Percentiles rank a stretch among this genome's conserved stretches.
Conservation (phyloP, 306 rosid species). For the Pyrus pyrifolia region DNA sequence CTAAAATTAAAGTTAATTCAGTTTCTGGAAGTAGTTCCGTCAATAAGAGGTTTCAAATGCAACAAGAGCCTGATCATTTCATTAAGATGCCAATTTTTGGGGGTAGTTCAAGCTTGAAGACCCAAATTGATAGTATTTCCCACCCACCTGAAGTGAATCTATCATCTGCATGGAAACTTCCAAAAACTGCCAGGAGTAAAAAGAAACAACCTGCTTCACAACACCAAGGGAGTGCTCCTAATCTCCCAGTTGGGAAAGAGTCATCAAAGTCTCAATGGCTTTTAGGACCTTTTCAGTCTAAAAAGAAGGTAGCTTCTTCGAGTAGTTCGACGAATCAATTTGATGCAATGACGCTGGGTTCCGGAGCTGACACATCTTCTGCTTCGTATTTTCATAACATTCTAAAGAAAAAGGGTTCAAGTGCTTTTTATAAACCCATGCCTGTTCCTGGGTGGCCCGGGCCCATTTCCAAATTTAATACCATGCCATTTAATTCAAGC, state of each 20-base stretch:
- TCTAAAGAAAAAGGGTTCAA: slow-evolving; percentile 23
- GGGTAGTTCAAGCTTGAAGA: slow-evolving; percentile 30
- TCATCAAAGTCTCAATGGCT: slow-evolving; percentile 37
- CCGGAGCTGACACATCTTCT: slow-evolving; percentile 32
- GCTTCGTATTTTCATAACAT: slow-evolving; percentile 17
- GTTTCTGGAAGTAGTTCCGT: slow-evolving; percentile 30
- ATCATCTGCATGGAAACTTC: slow-evolving; percentile 18
- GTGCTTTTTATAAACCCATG: not conserved
- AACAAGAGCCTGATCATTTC: slow-evolving; percentile 24
- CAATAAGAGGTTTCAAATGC: slow-evolving; percentile 14
- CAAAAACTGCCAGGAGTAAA: slow-evolving; percentile 28
- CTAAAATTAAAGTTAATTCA: slow-evolving; percentile 12
- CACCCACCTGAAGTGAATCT: slow-evolving; percentile 17
- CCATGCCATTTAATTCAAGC: slow-evolving; percentile 12
- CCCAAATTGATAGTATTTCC: slow-evolving; percentile 9
- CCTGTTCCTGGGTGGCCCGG: slow-evolving; percentile 10
- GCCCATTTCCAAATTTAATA: slow-evolving; percentile 12
- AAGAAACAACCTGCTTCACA: slow-evolving; percentile 30
- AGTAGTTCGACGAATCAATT: slow-evolving; percentile 29
- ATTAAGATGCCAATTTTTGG: slow-evolving; percentile 10
- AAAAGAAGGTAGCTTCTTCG: slow-evolving; percentile 31
- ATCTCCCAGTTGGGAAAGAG: slow-evolving; percentile 29
- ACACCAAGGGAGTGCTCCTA: slow-evolving; percentile 25
- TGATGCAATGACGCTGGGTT: slow-evolving; percentile 23
- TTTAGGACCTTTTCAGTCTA: slow-evolving; percentile 35